phyloP scores from a whole-genome alignment of 73 alveolate species.

The Paramecium primaurelia region DNA sequence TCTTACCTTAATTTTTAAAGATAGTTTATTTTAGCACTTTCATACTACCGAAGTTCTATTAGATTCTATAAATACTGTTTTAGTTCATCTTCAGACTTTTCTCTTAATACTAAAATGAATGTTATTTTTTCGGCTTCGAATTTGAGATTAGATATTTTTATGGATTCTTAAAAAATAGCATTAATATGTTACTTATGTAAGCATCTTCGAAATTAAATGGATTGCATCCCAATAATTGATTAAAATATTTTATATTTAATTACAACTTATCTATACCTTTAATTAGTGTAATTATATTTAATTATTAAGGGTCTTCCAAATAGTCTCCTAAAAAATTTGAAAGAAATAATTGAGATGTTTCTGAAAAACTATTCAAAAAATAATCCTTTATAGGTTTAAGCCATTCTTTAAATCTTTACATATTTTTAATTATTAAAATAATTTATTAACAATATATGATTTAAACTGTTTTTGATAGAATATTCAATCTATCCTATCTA shows the following conservation, averaged over 20 bases:
- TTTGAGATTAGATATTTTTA: background rate
- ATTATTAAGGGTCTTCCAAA: slow-evolving; percentile 20
- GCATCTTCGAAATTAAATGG: background rate
- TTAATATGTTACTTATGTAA: background rate
- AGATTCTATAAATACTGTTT: background rate
- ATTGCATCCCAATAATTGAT: background rate
- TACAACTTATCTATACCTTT: background rate
- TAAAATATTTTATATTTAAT: background rate
- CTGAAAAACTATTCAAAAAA: slow-evolving; percentile 15
- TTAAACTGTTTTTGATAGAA: background rate
- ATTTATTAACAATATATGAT: background rate
- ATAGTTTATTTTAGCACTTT: background rate
- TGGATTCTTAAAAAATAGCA: background rate
- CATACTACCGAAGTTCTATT: background rate
- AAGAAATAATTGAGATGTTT: background rate
- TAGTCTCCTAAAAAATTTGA: background rate
- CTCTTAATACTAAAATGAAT: background rate
- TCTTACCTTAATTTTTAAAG: background rate
- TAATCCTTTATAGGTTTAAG: background rate
- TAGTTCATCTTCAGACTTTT: background rate
- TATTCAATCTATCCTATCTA: too few relatives aligned
- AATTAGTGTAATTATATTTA: background rate
- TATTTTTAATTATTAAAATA: background rate
- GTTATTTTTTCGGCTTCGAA: background rate
- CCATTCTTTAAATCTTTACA: background rate